These are phyloP conservation scores for Claviceps monticola DNA, from an alignment of 2,329 filamentous ascomycete species.

Conservation along the genomic window DNA sequence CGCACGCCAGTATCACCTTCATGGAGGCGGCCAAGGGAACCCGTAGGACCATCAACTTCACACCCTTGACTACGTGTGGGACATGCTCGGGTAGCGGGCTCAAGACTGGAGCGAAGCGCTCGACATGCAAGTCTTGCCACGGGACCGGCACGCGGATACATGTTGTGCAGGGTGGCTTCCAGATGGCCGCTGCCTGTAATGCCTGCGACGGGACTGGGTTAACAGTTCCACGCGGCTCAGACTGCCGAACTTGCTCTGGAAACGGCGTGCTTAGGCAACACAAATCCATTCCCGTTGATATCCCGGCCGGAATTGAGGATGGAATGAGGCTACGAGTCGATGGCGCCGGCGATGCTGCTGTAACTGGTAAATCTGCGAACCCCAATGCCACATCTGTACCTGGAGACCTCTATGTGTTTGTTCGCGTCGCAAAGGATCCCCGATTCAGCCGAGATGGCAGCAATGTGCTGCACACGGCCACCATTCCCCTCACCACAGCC, in stretches of 20 bases:
- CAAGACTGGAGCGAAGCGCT: conserved; percentile 63
- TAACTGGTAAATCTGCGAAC: conserved; percentile 55
- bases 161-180: conserved; percentile 84
- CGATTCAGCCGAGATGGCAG: conserved; percentile 81
- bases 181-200: conserved; percentile 83
- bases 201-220: conserved; percentile 69
- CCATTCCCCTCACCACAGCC: conserved; percentile 83
- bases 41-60: conserved; percentile 75
- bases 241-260: conserved; percentile 68
- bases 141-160: conserved; percentile 80
- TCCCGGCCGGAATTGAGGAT: conserved; percentile 90
- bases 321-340: conserved; percentile 82
- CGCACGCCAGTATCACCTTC: conserved; percentile 85
- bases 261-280: conserved; percentile 73
- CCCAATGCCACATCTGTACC: conserved; percentile 51
- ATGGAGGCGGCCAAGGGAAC: conserved; percentile 91
- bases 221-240: conserved; percentile 61
- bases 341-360: conserved; percentile 76
- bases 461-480: conserved; percentile 85
- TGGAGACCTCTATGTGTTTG: conserved; percentile 84
- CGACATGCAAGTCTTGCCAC: conserved; percentile 65
- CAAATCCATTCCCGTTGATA: conserved; percentile 76
- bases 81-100: conserved; percentile 75
- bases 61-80: conserved; percentile 65
- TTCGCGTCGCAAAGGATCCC: conserved; percentile 76